phyloP scores from a whole-genome alignment of 1,284 basidiomycete species.

The Mycosarcoma mackinlayi region DNA sequence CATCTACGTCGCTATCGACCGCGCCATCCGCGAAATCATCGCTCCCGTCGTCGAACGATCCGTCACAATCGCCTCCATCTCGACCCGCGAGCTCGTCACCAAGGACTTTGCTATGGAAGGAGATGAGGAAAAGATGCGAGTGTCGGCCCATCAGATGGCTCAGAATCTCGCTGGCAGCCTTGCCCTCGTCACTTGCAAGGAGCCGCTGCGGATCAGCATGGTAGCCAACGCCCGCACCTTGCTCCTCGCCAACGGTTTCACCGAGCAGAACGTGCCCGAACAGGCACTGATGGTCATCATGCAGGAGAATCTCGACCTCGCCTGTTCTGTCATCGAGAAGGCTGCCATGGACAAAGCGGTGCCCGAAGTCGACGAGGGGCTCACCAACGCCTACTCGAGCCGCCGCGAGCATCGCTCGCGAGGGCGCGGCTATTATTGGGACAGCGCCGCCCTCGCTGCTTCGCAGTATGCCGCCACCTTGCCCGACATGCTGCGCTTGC shows the following conservation, averaged over 20 bases:
- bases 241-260: slow-evolving; percentile 74
- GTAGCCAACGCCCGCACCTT: slow-evolving; percentile 83
- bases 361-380: slow-evolving; percentile 92
- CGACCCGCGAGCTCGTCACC: slow-evolving; percentile 91
- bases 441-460: slow-evolving; percentile 55
- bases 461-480: slow-evolving; percentile 82
- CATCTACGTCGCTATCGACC: slow-evolving; percentile 89
- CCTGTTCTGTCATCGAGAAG: slow-evolving; percentile 93
- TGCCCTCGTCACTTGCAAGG: slow-evolving; percentile 97
- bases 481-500: slow-evolving; percentile 89
- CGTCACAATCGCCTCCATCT: slow-evolving; percentile 99
- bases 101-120: slow-evolving; percentile 97
- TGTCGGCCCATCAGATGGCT: slow-evolving; percentile 94
- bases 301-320: slow-evolving; percentile 91
- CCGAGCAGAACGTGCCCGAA: slow-evolving; percentile 71
- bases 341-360: slow-evolving; percentile 97
- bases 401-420: slow-evolving; percentile 89
- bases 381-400: slow-evolving; percentile 79
- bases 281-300: slow-evolving; percentile 80
- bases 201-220: slow-evolving; percentile 92
- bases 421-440: slow-evolving; percentile 66
- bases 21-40: slow-evolving; percentile 97
- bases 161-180: slow-evolving; percentile 96
- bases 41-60: slow-evolving; percentile 97
- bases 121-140: slow-evolving; percentile 88